Conservation (phyloP, 2,329 filamentous ascomycete genomes). For the Fusarium verrucosum region DNA sequence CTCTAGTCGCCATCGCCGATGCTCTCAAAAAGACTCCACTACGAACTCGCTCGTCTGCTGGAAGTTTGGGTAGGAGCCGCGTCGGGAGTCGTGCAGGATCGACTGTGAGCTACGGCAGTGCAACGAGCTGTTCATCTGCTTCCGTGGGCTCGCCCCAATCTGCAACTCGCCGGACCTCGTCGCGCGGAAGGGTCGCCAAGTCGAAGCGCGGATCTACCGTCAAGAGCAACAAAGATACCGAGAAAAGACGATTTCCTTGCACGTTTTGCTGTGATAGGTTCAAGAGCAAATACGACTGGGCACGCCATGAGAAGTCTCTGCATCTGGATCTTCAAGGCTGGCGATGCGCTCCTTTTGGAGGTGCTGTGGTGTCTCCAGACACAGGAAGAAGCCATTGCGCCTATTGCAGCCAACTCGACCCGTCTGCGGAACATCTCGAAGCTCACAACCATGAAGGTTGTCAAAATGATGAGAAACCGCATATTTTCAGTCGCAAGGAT, state of each 20-base stretch:
- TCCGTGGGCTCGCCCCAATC: conserved; percentile 12
- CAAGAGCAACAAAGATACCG: conserved; percentile 4
- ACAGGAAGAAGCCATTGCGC: conserved; percentile 40
- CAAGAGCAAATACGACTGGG: conserved; percentile 43
- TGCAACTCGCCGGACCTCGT: too few species aligned
- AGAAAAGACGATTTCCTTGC: conserved; percentile 30
- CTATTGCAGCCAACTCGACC: conserved; percentile 40
- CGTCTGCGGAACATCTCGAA: conserved; percentile 37
- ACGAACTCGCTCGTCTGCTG: conserved; percentile 13
- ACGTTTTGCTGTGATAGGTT: conserved; percentile 41
- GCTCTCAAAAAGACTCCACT: conserved; percentile 16
- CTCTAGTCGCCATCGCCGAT: conserved; percentile 32
- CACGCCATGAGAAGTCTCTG: conserved; percentile 34
- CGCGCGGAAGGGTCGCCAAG: conserved; percentile 18
- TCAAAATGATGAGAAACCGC: conserved; percentile 1
- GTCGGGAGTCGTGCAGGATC: conserved; percentile 25
- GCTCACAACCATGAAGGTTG: conserved; percentile 36
- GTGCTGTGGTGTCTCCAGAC: conserved; percentile 20
- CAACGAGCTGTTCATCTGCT: conserved; percentile 29
- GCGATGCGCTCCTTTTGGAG: conserved; percentile 38
- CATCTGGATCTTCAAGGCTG: conserved; percentile 38
- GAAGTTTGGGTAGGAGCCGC: conserved; percentile 18
- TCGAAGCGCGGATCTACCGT: neutral
- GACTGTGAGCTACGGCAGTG: conserved; percentile 27
- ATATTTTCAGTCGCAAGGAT: conserved; percentile 45